These are phyloP conservation scores for Capsicum rhomboideum DNA, from an alignment of 257 asterid genomes.

Conservation along the genomic window DNA sequence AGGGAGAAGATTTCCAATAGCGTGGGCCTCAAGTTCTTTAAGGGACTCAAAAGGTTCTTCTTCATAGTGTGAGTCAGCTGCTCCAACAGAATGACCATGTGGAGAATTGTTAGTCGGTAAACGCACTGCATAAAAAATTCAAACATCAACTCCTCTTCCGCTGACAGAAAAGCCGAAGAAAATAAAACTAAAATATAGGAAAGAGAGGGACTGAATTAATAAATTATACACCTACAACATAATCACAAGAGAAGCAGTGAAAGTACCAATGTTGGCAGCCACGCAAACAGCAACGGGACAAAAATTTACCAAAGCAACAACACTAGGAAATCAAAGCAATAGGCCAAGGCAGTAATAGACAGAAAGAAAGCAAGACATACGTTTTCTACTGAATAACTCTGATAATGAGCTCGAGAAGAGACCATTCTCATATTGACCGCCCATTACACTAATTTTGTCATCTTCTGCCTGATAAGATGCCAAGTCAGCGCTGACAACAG, in stretches of 20 bases:
- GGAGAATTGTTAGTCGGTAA: slow-evolving; percentile 52
- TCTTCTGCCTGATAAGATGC: slow-evolving; percentile 52
- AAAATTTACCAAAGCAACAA: not conserved
- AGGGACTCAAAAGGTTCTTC: slow-evolving; percentile 82
- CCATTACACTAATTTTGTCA: slow-evolving; percentile 47
- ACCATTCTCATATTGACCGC: slow-evolving; percentile 69
- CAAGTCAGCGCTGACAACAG: slow-evolving; percentile 35
- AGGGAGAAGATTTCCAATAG: slow-evolving; percentile 97
- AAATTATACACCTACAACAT: not conserved
- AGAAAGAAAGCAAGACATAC: slow-evolving; percentile 36
- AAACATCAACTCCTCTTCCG: not conserved
- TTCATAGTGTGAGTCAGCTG: slow-evolving; percentile 49
- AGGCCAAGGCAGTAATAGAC: not conserved
- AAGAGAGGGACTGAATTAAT: not conserved
- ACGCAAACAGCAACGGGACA: not conserved
- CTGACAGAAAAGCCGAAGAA: not conserved
- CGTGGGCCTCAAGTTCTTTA: slow-evolving; percentile 90
- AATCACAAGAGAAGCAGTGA: not conserved
- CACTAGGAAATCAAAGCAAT: not conserved
- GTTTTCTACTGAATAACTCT: slow-evolving; percentile 63
- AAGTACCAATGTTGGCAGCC: not conserved
- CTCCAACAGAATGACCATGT: slow-evolving; percentile 59
- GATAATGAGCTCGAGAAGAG: slow-evolving; percentile 95
- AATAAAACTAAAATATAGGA: not conserved
- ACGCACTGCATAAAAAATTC: slow-evolving; percentile 50